These are phyloP conservation scores for Huntiella omanensis DNA, from an alignment of 2,329 filamentous ascomycete species.

Conservation along the genomic window DNA sequence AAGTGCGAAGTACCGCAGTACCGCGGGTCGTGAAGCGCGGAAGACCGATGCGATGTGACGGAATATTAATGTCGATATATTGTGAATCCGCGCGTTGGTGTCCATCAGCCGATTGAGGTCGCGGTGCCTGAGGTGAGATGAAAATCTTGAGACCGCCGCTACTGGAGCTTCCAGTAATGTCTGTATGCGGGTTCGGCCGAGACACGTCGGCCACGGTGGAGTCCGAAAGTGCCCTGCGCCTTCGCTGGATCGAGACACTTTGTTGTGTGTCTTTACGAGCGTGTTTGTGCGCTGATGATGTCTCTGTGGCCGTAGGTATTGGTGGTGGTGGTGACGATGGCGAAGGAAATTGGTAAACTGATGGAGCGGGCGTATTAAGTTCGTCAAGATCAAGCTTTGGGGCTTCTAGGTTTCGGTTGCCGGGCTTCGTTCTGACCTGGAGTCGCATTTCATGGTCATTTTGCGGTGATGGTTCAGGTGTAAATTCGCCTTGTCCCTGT, in stretches of 20 bases:
- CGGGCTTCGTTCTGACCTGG: background rate
- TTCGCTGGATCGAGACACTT: constrained; percentile 15
- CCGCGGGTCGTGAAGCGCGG: constrained; percentile 62
- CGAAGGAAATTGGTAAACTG: too few relatives aligned
- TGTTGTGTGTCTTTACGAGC: background rate
- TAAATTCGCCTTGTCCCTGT: background rate
- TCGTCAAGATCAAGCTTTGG: too few relatives aligned
- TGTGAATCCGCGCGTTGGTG: constrained; percentile 21
- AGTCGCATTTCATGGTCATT: constrained; percentile 6
- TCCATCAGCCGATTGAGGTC: constrained; percentile 34
- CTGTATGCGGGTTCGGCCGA: constrained; percentile 17
- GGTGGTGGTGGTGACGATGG: too few relatives aligned
- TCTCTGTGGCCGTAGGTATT: constrained; percentile 1
- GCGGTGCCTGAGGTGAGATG: constrained; percentile 38
- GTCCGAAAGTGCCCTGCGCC: constrained; percentile 53
- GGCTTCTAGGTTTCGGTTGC: background rate
- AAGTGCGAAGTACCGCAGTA: constrained; percentile 59
- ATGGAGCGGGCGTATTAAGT: too few relatives aligned
- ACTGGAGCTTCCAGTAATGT: constrained; percentile 31
- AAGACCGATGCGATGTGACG: constrained; percentile 66
- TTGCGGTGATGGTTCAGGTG: background rate
- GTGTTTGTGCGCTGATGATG: constrained; percentile 12
- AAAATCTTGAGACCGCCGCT: constrained; percentile 59
- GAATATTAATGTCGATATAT: constrained; percentile 51
- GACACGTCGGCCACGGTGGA: constrained; percentile 48